A percentile compares a stretch with the other conserved stretches of the same genome.
These are phyloP conservation scores for Canna indica DNA, from an alignment of 176 grass and related monocot genomes.

Conservation along the genomic window DNA sequence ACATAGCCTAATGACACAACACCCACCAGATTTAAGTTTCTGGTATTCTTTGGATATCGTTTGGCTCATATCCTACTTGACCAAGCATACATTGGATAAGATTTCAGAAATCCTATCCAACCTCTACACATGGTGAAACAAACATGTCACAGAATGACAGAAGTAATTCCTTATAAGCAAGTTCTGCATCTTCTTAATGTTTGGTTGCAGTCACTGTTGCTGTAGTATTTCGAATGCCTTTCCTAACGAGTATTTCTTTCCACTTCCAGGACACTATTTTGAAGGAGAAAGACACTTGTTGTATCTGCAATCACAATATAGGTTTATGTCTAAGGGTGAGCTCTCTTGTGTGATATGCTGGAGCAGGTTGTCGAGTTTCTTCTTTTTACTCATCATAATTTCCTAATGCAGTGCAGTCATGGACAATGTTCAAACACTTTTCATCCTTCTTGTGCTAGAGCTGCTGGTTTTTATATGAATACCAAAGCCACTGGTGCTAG, in stretches of 20 bases:
- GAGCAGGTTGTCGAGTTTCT: constrained; percentile 1
- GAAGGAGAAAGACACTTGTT: constrained; percentile 65
- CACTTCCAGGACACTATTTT: constrained; percentile 57
- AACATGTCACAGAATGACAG: too few species aligned
- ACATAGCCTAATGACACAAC: too few species aligned
- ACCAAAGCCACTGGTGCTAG: constrained; percentile 41
- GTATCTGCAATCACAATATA: constrained; percentile 45
- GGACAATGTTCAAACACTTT: constrained; percentile 61
- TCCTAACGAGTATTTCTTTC: constrained; percentile 10
- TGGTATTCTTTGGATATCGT: too few species aligned
- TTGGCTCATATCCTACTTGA: too few species aligned
- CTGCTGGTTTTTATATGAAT: constrained; percentile 91
- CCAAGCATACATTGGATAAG: too few species aligned
- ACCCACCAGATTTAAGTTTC: too few species aligned
- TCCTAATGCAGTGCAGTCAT: constrained; percentile 65
- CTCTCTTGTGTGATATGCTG: not conserved
- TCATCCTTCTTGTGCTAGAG: constrained; percentile 82
- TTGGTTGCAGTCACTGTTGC: not conserved
- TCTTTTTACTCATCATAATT: constrained; percentile 25
- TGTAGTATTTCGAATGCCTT: not conserved
- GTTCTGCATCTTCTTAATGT: not conserved
- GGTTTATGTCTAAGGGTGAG: constrained; percentile 73
- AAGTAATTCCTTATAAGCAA: not conserved
- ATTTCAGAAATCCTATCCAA: too few species aligned
- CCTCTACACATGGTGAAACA: too few species aligned